Base-by-base conservation (phyloP, 495 filamentous ascomycete genomes). In the Penicillium salamii region DNA sequence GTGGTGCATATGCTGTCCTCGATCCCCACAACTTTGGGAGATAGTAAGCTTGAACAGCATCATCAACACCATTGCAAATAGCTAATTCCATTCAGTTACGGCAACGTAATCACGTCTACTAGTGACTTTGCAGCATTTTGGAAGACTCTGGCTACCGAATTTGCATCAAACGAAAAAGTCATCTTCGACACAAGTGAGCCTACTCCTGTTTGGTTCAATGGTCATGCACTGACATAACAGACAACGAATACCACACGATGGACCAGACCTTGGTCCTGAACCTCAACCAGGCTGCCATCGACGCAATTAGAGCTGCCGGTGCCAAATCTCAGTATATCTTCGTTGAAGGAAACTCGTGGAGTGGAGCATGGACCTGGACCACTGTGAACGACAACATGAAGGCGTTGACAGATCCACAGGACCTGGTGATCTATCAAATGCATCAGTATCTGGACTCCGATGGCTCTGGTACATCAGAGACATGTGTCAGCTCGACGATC, bases 191-290 rank as follows among this genome's bases (percentile, higher is more conserved):
- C 67, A 35, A 66, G 67, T 71, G 54, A 35, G 45, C 5, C 7
- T 7, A 3, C 15, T 7, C 6, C 9, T 21, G n/a, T 32, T 14
- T 6, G 12, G 0, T 12, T 20, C 7, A 13, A 33, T n/a, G 0
- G 2, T 14, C 3, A 13, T n/a, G 15, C 11, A 36, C 32, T 35
- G 7, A 39, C 34, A 7, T 19, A 29, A 37, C 23, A 70, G 85
- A 87, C 74, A 88, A 88, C 62, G 85, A 87, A 64, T 87, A 77
- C 67, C 72, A 88, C 63, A 78, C 80, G 64, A 82, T 84, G 77
- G 78, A 82, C 55, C 81, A 86, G 63, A 64, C 57, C 19, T 79
- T 85, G 14, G 84, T 87, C 37, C 70, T 83, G 36, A 62, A 79
- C 53, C 78, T 87, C 38, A 87, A 87, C 73, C 85, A 88, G 65